Evolutionary conservation across 2,329 filamentous ascomycete genomes (phyloP), one percentile per base, ranked within the genome.

Genomic region (Colletotrichum lupini): DNA sequence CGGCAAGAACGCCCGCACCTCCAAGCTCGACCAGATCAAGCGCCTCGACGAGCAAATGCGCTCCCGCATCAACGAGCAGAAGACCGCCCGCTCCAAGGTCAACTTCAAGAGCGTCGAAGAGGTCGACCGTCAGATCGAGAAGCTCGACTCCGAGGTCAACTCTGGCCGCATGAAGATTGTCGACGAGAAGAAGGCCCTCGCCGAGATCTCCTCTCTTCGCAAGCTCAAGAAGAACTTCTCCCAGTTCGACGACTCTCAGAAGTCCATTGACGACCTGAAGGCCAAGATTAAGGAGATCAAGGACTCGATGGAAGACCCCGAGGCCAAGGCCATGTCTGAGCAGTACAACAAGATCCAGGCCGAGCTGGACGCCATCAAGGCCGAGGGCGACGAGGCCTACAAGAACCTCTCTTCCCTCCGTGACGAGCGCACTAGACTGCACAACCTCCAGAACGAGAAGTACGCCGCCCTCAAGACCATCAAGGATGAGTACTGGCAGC

Each of bases 211-310:
- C 61, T 92, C 86, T 82, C 87, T 98, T 77, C 92, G 93, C 83
- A 97, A 97, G 88, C 90, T 93, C 80, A 94, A 94, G 86, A 98
- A 98, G 91, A 93, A 91, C 84, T 98, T 99, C 82, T 91, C 92
- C 72, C 90, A 92, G 75, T 93, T 98, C 79, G 95, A 97, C 73
- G 92, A 93, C 73, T 88, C 92, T 42, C 94, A 98, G 85, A 97
- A 97, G 89, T 90, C 90, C 77, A 98, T 99, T 78, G 94, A 97
- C 79, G 92, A 95, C 67, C 86, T 97, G 77, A 96, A 95, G 87
- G 89, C 92, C 76, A 94, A 97, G 85, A 95, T 98, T 80, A 92
- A 95, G 81, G 92, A 95, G 79, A 92, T 98, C 82, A 94, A 94
- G 86, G 97, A 98, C 85, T 89, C 89, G 76, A 89, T 98, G 81